Percentiles rank a stretch among this genome's conserved stretches.
phyloP scores from a whole-genome alignment of 805 yeast genomes.

The Candida namnaoensis region DNA sequence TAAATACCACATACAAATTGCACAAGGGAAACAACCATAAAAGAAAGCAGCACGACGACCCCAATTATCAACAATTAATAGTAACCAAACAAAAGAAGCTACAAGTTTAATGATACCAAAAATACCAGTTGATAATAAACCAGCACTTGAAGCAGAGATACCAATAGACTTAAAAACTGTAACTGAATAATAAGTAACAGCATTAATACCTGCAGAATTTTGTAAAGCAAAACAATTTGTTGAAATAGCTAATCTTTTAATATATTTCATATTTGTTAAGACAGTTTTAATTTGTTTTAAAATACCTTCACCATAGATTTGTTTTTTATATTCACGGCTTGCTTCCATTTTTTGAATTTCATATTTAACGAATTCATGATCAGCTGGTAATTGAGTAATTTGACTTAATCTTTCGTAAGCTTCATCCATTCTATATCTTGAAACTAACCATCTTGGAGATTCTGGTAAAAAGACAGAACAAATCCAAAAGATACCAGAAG shows the following conservation, averaged over 20 bases:
- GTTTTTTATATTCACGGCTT: constrained; percentile 17
- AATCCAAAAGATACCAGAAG: constrained; percentile 30
- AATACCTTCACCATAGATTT: constrained; percentile 26
- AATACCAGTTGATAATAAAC: constrained; percentile 41
- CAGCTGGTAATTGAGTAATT: constrained; percentile 28
- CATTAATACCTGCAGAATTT: constrained; percentile 40
- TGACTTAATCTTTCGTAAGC: constrained; percentile 27
- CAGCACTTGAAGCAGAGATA: constrained; percentile 32
- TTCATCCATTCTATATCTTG: constrained; percentile 24
- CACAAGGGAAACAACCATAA: constrained; percentile 5
- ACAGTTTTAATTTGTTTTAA: constrained; percentile 30
- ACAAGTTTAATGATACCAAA: constrained; percentile 40
- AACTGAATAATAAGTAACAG: constrained; percentile 44
- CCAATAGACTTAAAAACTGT: constrained; percentile 41
- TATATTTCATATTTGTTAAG: constrained; percentile 19
- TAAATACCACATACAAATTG: constrained; percentile 8
- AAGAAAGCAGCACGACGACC: constrained; percentile 9
- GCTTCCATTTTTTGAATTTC: constrained; percentile 25
- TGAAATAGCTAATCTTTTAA: constrained; percentile 28
- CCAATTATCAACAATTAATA: constrained; percentile 7
- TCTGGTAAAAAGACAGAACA: constrained; percentile 33
- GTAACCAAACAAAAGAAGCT: constrained; percentile 22
- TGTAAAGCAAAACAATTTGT: constrained; percentile 33
- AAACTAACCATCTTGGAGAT: constrained; percentile 36
- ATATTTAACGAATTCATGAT: constrained; percentile 30